phyloP scores from a whole-genome alignment of 257 asterid genomes.

The Rhazya stricta region DNA sequence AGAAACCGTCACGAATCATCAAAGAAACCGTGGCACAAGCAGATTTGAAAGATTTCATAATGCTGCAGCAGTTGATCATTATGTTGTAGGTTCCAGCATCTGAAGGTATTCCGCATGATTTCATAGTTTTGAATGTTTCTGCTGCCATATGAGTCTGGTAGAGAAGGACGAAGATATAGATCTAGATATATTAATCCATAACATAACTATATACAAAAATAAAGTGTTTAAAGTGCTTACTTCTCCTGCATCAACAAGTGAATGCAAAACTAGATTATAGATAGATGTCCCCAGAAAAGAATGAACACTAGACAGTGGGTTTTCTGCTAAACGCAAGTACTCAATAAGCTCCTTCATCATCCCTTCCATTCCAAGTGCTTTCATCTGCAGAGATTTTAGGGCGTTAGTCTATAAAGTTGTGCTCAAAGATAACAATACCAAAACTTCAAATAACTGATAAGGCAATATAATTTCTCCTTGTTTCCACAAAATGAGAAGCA shows the following conservation, averaged over 20 bases:
- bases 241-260: constrained; percentile 72
- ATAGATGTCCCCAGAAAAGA: constrained; percentile 33
- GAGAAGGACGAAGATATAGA: constrained; percentile 5
- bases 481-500: background rate
- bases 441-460: background rate
- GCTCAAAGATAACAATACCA: background rate
- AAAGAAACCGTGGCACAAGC: constrained; percentile 59
- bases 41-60: constrained; percentile 50
- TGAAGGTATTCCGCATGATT: constrained; percentile 48
- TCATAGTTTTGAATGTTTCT: constrained; percentile 61
- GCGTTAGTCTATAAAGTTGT: constrained; percentile 6
- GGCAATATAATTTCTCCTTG: background rate
- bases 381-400: constrained; percentile 48
- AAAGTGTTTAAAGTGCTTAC: constrained; percentile 37
- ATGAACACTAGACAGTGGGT: constrained; percentile 29
- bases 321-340: constrained; percentile 50
- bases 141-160: constrained; percentile 52
- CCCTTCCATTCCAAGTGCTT: constrained; percentile 79
- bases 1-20: constrained; percentile 72
- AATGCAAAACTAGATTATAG: constrained; percentile 62
- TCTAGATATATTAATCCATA: background rate
- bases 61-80: constrained; percentile 70
- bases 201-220: constrained; percentile 21
- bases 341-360: constrained; percentile 54
- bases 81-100: constrained; percentile 49